Conservation (phyloP, 768 basidiomycete genomes). For the Filobasidium floriforme region DNA sequence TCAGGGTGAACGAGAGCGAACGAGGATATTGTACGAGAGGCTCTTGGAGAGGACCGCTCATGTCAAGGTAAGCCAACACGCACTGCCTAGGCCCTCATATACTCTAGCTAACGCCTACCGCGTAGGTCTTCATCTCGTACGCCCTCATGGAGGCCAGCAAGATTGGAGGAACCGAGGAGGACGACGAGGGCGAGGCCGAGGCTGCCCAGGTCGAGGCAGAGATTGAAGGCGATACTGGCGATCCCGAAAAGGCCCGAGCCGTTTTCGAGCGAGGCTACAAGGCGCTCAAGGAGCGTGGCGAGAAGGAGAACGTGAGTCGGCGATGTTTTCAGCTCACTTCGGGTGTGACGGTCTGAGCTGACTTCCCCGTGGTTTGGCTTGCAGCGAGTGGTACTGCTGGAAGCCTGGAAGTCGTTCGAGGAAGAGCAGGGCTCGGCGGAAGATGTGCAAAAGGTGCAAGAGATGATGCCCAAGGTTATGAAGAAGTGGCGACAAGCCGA, state of each 20-base stretch:
- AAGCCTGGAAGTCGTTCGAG: conserved; percentile 94
- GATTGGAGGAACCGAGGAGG: conserved; percentile 42
- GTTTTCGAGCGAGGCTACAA: conserved; percentile 84
- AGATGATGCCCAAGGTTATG: conserved; percentile 86
- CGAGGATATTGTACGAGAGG: conserved; percentile 80
- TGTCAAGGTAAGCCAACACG: conserved; percentile 54
- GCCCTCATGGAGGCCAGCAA: conserved; percentile 82
- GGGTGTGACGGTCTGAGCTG: no score
- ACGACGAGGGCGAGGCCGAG: conserved; percentile 31
- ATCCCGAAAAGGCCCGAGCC: conserved; percentile 60
- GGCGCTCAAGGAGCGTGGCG: conserved; percentile 66
- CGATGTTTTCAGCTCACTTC: background rate
- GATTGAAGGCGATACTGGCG: conserved; percentile 61
- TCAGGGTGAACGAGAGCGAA: conserved; percentile 80
- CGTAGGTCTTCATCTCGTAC: conserved; percentile 79
- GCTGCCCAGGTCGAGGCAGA: conserved; percentile 37
- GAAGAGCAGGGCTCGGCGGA: conserved; percentile 64
- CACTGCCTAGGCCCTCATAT: background rate
- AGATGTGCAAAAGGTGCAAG: conserved; percentile 72
- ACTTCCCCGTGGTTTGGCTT: no score
- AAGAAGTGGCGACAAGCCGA: conserved; percentile 77
- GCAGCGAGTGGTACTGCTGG: conserved; percentile 87
- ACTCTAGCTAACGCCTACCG: background rate
- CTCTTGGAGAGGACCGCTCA: conserved; percentile 78
- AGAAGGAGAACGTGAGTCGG: conserved; percentile 75